These are phyloP conservation scores for Trichoderma citrinoviride DNA, from an alignment of 2,329 filamentous ascomycete species.

Conservation along the genomic window DNA sequence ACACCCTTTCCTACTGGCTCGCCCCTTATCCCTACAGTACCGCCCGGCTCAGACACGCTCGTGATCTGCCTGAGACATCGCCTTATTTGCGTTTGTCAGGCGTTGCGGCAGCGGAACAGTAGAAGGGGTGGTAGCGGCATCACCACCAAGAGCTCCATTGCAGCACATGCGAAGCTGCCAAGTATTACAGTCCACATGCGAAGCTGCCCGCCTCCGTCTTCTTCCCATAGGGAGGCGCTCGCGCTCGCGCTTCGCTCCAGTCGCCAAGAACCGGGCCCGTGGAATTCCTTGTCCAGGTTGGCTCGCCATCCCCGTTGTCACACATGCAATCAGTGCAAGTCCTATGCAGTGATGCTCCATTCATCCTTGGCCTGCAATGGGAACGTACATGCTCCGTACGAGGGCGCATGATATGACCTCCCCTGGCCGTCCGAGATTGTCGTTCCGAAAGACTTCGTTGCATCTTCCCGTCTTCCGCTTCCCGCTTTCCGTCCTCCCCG, in stretches of 20 bases:
- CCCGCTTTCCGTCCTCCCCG: slow-evolving; percentile 20
- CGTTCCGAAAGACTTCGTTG: slow-evolving; percentile 9
- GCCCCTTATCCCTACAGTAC: slow-evolving; percentile 5
- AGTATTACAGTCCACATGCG: neutral
- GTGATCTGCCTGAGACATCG: neutral
- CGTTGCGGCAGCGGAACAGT: neutral
- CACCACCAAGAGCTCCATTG: neutral
- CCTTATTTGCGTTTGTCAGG: neutral
- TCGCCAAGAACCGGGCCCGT: slow-evolving; percentile 24
- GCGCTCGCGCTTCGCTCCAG: slow-evolving; percentile 10
- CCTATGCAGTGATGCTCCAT: slow-evolving; percentile 12
- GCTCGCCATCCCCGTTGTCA: slow-evolving; percentile 11
- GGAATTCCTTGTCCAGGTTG: slow-evolving; percentile 12
- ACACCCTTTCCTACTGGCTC: neutral
- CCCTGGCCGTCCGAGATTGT: neutral
- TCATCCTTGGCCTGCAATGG: neutral
- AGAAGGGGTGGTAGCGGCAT: neutral
- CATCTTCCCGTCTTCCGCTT: slow-evolving; percentile 20
- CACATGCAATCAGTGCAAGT: neutral
- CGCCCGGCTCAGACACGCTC: slow-evolving; percentile 7
- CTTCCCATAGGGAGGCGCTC: neutral
- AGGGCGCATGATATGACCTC: slow-evolving; percentile 3
- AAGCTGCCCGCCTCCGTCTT: neutral
- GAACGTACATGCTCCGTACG: too few species aligned
- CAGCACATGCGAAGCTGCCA: neutral